Percentiles rank a stretch among this genome's conserved stretches.
Evolutionary conservation across 2,329 filamentous ascomycete species (phyloP).

Genomic region (Exophiala spinifera): DNA sequence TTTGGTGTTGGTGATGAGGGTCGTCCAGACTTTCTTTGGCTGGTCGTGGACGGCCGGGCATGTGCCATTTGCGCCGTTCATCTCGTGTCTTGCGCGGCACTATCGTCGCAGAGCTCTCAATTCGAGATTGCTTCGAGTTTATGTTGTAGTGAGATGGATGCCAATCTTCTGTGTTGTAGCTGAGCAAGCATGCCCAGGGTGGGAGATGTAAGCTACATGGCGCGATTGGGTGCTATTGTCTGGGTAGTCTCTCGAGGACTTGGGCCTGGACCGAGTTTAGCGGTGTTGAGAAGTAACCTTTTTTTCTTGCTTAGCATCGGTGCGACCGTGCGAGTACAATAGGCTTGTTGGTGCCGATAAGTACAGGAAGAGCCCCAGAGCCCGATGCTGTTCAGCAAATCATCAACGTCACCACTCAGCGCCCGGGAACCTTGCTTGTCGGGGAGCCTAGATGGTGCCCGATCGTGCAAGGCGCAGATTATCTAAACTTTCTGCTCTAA

Average conservation of each 20-base stretch:
- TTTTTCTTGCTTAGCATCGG: background rate
- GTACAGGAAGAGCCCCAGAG: background rate
- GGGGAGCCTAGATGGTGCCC: constrained; percentile 21
- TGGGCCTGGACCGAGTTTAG: constrained; percentile 2
- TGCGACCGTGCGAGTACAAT: no score
- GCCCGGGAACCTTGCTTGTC: background rate
- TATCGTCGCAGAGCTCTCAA: background rate
- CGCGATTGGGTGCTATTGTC: constrained; percentile 1
- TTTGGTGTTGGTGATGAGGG: constrained; percentile 76
- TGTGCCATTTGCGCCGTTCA: background rate
- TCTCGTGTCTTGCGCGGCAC: background rate
- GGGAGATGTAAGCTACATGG: constrained; percentile 1
- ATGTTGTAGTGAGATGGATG: background rate
- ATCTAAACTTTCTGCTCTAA: background rate
- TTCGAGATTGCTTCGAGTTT: background rate
- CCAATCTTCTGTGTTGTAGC: background rate
- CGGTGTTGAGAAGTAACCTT: constrained; percentile 1
- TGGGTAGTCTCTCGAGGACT: background rate
- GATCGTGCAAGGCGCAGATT: background rate
- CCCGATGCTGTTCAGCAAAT: background rate
- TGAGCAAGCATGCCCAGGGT: constrained; percentile 9
- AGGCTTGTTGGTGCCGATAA: background rate
- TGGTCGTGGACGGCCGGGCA: background rate
- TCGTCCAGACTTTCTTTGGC: constrained; percentile 69
- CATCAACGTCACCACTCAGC: constrained; percentile 3